A percentile compares a stretch with the other conserved stretches of the same genome.
These are phyloP conservation scores for Senecio squalidus DNA, from an alignment of 140 eudicot species.

Conservation along the genomic window DNA sequence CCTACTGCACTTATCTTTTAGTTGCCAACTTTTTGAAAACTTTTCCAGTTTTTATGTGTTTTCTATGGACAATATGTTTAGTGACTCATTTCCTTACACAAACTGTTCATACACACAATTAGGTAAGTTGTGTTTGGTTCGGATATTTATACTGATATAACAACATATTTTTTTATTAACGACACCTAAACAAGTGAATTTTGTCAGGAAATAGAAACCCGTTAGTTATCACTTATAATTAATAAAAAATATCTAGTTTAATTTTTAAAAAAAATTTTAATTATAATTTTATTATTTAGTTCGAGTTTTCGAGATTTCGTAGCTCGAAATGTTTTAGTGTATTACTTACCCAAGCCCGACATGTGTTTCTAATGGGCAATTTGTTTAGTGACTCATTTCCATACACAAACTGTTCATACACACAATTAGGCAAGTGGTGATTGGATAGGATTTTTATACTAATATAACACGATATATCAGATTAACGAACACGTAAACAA, in stretches of 20 bases:
- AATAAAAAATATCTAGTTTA: no score
- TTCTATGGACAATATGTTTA: constrained; percentile 29
- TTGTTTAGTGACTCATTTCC: constrained; percentile 32
- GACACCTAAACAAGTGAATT: no score
- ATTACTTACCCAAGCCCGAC: no score
- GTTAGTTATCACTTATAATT: no score
- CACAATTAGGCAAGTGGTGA: background rate
- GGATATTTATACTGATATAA: background rate
- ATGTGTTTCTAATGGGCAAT: constrained; percentile 32
- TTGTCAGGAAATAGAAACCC: no score
- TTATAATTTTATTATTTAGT: no score
- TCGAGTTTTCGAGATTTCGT: no score
- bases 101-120: background rate
- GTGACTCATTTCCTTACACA: constrained; percentile 30
- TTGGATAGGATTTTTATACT: background rate
- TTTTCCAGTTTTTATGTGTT: constrained; percentile 37
- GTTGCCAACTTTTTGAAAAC: constrained; percentile 42
- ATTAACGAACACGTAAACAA: no score
- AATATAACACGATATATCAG: background rate
- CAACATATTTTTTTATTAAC: no score
- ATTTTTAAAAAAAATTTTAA: no score
- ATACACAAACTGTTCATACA: constrained; percentile 4
- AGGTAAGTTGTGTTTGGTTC: background rate
- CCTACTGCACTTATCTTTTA: constrained; percentile 36
- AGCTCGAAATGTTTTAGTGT: no score